Evolutionary conservation across 768 basidiomycete genomes (phyloP), one percentile per base, ranked within the genome.

Genomic region (Boletus patriciae): DNA sequence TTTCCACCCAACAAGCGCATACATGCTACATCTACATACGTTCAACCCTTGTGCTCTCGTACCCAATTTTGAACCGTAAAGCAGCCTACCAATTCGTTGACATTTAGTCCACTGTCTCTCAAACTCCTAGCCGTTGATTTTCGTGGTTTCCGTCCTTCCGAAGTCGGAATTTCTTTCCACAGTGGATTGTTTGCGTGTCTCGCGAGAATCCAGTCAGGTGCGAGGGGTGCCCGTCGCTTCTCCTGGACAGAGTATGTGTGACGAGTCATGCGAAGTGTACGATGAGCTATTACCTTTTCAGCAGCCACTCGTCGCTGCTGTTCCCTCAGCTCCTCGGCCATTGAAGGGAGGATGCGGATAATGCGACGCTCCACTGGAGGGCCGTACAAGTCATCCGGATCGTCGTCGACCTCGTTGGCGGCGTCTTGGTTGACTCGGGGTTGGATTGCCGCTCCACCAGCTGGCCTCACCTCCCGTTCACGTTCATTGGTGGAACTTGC

Each of bases 331-430:
- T 69, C 68, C 37, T 69, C 61, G 15, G 64, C 66, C 1, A 69
- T 38, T 1, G 66, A 58, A 44, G 68, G 68, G 34, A 68, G 63
- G 15, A 70, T 63, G 11, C 68, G 68, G 51, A 70, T 52, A 9
- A 70, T 50, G 10, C 54, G 63, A 31, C 62, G 68, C 25, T 67
- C 63, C 18, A 67, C 64, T 2, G 64, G 68, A 29, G 68, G 68
- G 19, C 68, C 68, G 15, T 69, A 69, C 48, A 69, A 45, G 50
- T 69, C 68, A 25, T 69, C 68, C 13, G 63, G 55, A 36, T 70
- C 66, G 41, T 69, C 64, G 11, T 62, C 47, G 18, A 31, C 44
- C n/a, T 50, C 59, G 25, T 49, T 23, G 21, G 21, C 44, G 43
- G 31, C 41, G 2, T 42, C 52, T 16, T 60, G 46, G 11, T 19